Percentiles rank a stretch among this genome's conserved stretches.
phyloP scores from a whole-genome alignment of 139 green algal genomes.

The Picochlorum sp. region DNA sequence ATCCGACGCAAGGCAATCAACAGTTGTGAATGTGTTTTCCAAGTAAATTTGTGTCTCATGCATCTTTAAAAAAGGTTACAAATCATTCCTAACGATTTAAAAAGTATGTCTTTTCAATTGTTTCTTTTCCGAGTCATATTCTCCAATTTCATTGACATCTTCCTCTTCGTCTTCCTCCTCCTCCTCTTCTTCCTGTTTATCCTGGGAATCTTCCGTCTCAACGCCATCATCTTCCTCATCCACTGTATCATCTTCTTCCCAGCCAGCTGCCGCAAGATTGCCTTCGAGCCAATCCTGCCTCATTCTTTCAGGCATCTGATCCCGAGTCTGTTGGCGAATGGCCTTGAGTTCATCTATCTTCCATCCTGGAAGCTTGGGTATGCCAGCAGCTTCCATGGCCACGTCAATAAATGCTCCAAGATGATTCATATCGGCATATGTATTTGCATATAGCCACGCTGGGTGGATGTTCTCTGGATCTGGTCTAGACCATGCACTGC shows the following conservation, averaged over 20 bases:
- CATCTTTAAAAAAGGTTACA: not conserved
- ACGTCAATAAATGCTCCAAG: constrained; percentile 10
- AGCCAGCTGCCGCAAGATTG: constrained; percentile 1
- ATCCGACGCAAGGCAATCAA: too few relatives aligned
- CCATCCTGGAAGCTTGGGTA: not conserved
- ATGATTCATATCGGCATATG: constrained; percentile 8
- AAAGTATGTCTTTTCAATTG: not conserved
- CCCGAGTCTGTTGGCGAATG: not conserved
- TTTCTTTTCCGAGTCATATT: not conserved
- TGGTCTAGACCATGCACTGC: constrained; percentile 1
- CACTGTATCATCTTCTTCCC: not conserved
- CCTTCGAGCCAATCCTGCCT: not conserved
- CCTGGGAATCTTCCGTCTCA: not conserved
- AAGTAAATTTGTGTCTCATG: not conserved
- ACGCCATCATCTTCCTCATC: not conserved
- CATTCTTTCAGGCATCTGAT: constrained; percentile 8
- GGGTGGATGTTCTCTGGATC: not conserved
- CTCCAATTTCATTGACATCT: constrained; percentile 2
- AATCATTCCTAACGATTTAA: not conserved
- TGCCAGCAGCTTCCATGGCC: constrained; percentile 5
- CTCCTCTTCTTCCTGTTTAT: not conserved
- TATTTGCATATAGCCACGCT: constrained; percentile 11
- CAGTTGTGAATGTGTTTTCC: too few relatives aligned
- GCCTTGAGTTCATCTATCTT: constrained; percentile 5
- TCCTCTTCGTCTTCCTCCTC: not conserved